Conservation (phyloP, 164 flowering plant species). For the Malania oleifera region DNA sequence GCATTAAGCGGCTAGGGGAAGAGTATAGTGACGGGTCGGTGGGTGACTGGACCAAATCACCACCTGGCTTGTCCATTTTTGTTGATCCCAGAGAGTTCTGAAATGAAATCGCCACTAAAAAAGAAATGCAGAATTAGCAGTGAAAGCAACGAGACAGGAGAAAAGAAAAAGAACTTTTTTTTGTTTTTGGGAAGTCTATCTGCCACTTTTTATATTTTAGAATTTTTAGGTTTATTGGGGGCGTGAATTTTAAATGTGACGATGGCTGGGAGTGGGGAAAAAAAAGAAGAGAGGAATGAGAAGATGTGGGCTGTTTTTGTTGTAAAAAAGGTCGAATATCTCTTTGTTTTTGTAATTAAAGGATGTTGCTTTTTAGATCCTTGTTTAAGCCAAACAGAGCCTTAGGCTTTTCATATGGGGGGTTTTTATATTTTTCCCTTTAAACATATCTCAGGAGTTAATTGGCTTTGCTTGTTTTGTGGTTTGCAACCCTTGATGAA, state of each 20-base stretch:
- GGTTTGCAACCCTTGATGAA: no score
- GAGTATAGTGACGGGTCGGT: constrained; percentile 79
- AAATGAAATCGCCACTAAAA: not conserved
- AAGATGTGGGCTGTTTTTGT: constrained; percentile 14
- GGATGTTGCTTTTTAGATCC: constrained; percentile 22
- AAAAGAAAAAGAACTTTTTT: not conserved
- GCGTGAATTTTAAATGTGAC: not conserved
- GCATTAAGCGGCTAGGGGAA: constrained; percentile 77
- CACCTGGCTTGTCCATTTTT: constrained; percentile 71
- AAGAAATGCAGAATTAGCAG: not conserved
- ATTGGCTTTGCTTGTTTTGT: no score
- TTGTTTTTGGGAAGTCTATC: not conserved
- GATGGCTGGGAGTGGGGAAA: not conserved
- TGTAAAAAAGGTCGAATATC: constrained; percentile 27
- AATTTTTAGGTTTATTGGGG: not conserved
- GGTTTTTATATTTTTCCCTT: no score
- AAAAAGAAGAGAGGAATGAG: constrained; percentile 1
- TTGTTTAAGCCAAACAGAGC: constrained; percentile 15
- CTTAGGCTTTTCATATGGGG: constrained; percentile 10
- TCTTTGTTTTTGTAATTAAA: constrained; percentile 22
- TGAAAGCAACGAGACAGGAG: not conserved
- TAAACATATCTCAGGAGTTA: no score
- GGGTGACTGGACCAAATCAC: constrained; percentile 96
- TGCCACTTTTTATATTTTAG: not conserved
- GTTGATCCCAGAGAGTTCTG: constrained; percentile 91